Percentiles rank a stretch among this genome's conserved stretches.
phyloP scores from a whole-genome alignment of 306 rosid species.

The Acmispon strigosus region DNA sequence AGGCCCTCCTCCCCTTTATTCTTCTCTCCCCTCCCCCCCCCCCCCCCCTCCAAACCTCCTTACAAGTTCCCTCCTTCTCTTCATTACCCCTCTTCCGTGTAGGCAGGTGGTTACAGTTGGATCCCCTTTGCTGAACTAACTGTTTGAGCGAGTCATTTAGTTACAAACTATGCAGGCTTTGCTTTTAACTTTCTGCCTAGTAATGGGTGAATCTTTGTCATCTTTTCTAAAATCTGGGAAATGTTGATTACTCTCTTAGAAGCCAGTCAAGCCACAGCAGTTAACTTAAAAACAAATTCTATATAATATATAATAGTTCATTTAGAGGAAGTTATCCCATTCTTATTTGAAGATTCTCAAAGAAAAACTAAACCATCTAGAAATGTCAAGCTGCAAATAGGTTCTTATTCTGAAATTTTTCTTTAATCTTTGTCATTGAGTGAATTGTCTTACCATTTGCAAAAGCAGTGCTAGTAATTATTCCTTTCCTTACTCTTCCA shows the following conservation, averaged over 20 bases:
- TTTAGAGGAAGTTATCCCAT: background rate
- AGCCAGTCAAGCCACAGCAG: background rate
- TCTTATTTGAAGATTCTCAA: background rate
- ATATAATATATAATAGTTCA: too few relatives aligned
- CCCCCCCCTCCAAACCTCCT: background rate
- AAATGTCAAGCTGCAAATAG: constrained; percentile 8
- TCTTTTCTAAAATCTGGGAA: background rate
- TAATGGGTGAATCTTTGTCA: background rate
- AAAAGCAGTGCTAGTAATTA: background rate
- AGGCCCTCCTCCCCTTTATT: too few relatives aligned
- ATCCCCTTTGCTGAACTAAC: background rate
- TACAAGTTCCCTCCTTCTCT: background rate
- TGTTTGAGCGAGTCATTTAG: background rate
- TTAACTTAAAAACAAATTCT: background rate
- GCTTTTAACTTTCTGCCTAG: background rate
- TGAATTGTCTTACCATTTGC: background rate
- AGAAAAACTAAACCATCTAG: background rate
- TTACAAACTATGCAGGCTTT: background rate
- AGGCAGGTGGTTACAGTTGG: background rate
- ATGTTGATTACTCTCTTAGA: background rate
- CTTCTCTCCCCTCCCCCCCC: too few relatives aligned
- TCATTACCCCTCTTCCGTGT: background rate
- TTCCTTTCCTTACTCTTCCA: background rate
- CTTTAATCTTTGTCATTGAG: background rate
- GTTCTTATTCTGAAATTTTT: background rate